Evolutionary conservation across 306 rosid genomes (phyloP), one percentile per base, ranked within the genome.

Genomic region (Cucurbita ficifolia): DNA sequence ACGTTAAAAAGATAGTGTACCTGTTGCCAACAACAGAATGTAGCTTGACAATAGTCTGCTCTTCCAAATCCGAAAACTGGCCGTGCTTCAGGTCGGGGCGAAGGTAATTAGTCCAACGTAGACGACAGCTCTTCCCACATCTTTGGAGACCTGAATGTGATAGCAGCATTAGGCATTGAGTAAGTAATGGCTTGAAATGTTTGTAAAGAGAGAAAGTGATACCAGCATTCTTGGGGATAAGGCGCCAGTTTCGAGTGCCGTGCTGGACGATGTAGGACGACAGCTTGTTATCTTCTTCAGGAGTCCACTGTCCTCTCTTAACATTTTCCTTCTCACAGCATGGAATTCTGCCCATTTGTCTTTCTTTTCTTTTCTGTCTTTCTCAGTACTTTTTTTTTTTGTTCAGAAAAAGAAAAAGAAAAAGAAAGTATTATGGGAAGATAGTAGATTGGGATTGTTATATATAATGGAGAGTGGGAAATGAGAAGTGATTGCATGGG

Each of bases 71-170:
- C 0, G 96, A 81, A 81, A 93, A 90, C 38, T 93, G 92, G 51
- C 97, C 97, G 22, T 93, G 98, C 77, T 93, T 93, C 17, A 93
- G 90, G 79, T 90, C 98, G 52, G 98, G 96, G 6, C 92, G 89
- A 43, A 88, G 97, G 79, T 91, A 88, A 71, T 91, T 91, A 29
- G 97, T 88, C 96, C 97, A 91, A 21, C 97, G 86, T 9, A 91
- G 85, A 81, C 96, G 77, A 83, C 97, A 91, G 75, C 97, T 91
- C 84, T 91, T 91, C 52, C 97, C 96, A 59, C 97, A 91, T 82
- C 97, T 84, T 78, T 91, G 96, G 53, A 88, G 87, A 81, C 97
- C 96, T 73, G 59, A 70, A 49, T 33, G 7, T 49, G 59, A 49
- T 17, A 5, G 55, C 45, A 70, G 45, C 74, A 70, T 70, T 70